Conservation (phyloP, 805 yeast genomes). For the Cyberlindnera bimundalis region DNA sequence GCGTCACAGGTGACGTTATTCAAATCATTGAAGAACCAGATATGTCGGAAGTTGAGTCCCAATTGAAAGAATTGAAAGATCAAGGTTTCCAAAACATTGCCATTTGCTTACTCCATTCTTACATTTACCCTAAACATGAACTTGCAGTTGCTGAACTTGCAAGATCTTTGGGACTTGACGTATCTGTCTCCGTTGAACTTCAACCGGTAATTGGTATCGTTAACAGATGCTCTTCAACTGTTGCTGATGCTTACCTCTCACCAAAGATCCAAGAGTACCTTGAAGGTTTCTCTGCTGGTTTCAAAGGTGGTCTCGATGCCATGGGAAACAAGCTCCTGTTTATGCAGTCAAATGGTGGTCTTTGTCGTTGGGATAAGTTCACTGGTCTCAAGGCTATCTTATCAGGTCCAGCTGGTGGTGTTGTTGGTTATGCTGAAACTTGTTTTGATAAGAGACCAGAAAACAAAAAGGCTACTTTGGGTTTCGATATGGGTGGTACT, state of each 20-base stretch:
- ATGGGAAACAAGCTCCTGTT: slow-evolving; percentile 40
- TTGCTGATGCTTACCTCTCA: slow-evolving; percentile 40
- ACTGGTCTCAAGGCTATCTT: slow-evolving; percentile 50
- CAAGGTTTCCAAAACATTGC: no score
- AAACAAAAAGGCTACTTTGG: slow-evolving; percentile 27
- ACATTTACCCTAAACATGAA: slow-evolving; percentile 30
- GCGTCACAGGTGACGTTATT: no score
- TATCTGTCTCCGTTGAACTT: slow-evolving; percentile 14
- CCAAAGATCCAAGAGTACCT: slow-evolving; percentile 39
- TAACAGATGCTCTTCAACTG: slow-evolving; percentile 40
- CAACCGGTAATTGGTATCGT: slow-evolving; percentile 37
- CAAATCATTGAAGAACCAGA: no score
- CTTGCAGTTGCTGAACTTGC: slow-evolving; percentile 33
- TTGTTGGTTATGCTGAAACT: slow-evolving; percentile 53
- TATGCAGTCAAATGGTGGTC: slow-evolving; percentile 59
- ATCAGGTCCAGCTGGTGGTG: slow-evolving; percentile 62
- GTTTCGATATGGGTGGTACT: slow-evolving; percentile 78
- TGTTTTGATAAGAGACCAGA: slow-evolving; percentile 37
- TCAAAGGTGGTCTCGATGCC: slow-evolving; percentile 30
- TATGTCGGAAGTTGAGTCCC: no score
- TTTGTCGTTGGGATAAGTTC: slow-evolving; percentile 48
- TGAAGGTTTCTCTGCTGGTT: slow-evolving; percentile 34
- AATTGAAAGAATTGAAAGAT: no score
- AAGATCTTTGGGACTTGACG: slow-evolving; percentile 28
- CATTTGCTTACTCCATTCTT: no score